These are phyloP conservation scores for Manihot esculenta DNA, from an alignment of 441 rosid species.

Conservation along the genomic window DNA sequence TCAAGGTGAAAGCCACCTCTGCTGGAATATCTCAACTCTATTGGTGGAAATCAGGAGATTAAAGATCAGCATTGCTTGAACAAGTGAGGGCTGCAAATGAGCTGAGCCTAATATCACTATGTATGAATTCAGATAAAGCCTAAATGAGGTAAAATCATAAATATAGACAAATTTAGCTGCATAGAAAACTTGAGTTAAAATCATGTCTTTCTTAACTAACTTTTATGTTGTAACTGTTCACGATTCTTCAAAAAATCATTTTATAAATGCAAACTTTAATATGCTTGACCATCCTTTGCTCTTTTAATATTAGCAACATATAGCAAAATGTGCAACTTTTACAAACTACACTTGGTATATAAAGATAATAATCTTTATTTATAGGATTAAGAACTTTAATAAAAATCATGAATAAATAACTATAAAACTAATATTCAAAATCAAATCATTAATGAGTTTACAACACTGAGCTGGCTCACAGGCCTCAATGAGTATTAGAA, in stretches of 20 bases:
- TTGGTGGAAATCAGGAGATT: background rate
- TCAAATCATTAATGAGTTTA: too few species aligned
- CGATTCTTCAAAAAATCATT: background rate
- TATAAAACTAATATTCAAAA: too few species aligned
- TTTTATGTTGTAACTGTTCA: background rate
- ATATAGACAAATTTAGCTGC: too few species aligned
- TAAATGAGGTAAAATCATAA: background rate
- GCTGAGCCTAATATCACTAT: background rate
- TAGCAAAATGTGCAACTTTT: too few species aligned
- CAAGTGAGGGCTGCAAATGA: background rate
- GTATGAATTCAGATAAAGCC: background rate
- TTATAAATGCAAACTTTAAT: too few species aligned
- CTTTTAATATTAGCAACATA: too few species aligned
- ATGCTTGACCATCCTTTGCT: too few species aligned
- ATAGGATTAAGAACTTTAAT: too few species aligned
- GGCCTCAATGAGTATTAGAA: background rate
- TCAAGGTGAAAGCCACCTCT: constrained; percentile 2
- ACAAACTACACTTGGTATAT: too few species aligned
- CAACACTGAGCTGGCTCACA: too few species aligned
- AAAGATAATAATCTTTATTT: too few species aligned
- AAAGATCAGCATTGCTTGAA: background rate
- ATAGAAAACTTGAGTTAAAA: too few species aligned
- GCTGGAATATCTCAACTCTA: background rate
- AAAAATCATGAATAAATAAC: background rate
- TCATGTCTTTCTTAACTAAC: background rate